Evolutionary conservation across 2,329 filamentous ascomycete species (phyloP).

Genomic region (Colletotrichum gigasporum): DNA sequence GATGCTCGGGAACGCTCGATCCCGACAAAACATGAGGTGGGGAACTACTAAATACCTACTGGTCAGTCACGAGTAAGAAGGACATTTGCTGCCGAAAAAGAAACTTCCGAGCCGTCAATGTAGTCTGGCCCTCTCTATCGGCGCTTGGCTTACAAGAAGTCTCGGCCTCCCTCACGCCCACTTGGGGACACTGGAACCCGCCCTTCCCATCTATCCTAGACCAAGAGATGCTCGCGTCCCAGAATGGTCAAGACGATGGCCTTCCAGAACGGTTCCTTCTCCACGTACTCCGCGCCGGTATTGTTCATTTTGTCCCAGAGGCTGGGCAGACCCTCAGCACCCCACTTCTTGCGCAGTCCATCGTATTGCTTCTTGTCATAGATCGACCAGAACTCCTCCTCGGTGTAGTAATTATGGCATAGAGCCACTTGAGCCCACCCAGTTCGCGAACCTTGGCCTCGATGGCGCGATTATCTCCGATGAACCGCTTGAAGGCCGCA

Average conservation of each 20-base stretch:
- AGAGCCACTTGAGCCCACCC: constrained; percentile 74
- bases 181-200: too few relatives aligned
- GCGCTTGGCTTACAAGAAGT: neutral
- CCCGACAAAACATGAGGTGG: neutral
- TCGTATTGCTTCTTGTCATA: constrained; percentile 71
- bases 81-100: neutral
- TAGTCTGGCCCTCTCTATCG: too few relatives aligned
- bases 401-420: constrained; percentile 75
- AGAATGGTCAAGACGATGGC: neutral
- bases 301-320: constrained; percentile 73
- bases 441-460: constrained; percentile 68
- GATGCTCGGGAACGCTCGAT: constrained; percentile 16
- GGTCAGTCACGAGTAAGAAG: neutral
- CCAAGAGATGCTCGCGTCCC: neutral
- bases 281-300: neutral
- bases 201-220: neutral
- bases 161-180: neutral
- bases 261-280: neutral
- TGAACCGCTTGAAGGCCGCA: constrained; percentile 44
- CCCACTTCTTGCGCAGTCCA: constrained; percentile 64
- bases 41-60: neutral
- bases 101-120: neutral
- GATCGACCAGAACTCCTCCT: constrained; percentile 73
- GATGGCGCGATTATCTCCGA: constrained; percentile 65
- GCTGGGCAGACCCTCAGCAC: constrained; percentile 65